Base-by-base conservation (phyloP, 2,329 filamentous ascomycete genomes). In the Pseudopithomyces maydicus region DNA sequence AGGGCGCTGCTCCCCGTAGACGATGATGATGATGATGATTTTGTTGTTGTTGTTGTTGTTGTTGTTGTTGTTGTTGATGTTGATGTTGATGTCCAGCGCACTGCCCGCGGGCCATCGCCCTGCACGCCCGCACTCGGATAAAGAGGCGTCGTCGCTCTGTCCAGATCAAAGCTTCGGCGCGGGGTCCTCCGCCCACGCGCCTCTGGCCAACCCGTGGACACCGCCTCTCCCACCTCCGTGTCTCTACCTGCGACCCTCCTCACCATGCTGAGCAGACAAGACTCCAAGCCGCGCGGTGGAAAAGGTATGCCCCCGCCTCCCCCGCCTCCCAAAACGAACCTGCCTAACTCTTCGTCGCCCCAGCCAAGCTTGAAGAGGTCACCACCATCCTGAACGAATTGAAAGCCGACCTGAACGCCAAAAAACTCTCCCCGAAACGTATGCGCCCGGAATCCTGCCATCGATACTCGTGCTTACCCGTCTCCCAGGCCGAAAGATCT, bases 281-380 rank as follows among this genome's bases (percentile, higher is more conserved):
- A 50, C n/a, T 59, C 53, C 6, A 62, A 54, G 52, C 29, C 63
- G 7, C 56, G 50, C 46, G 57, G 55, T n/a, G 66, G 67, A 14
- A 66, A 63, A 59, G 65, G 69, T 69, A 15, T 12, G 35, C 6
- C 15, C 20, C 29, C 38, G 22, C 7, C 14, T 2, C 20, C 23
- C 8, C 26, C 39, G 7, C 20, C 49, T 22, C 33, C 17, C 12
- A 15, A 14, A 38, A 11, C 17, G 19, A 36, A 3, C 26, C 3
- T 36, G 3, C 32, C 49, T 56, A 35, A 54, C 50, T 12, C 35
- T n/a, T 17, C 23, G 1, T 5, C 7, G 15, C 26, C 26, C 26
- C 52, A 76, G 74, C 91, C 84, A 92, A 93, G 77, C 81, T 89
- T 55, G 80, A 85, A 56, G 85, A 90, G 53, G 89, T 94, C 39